These are phyloP conservation scores for Aureobasidium mangrovei DNA, from an alignment of 2,329 filamentous ascomycete species.

Conservation along the genomic window DNA sequence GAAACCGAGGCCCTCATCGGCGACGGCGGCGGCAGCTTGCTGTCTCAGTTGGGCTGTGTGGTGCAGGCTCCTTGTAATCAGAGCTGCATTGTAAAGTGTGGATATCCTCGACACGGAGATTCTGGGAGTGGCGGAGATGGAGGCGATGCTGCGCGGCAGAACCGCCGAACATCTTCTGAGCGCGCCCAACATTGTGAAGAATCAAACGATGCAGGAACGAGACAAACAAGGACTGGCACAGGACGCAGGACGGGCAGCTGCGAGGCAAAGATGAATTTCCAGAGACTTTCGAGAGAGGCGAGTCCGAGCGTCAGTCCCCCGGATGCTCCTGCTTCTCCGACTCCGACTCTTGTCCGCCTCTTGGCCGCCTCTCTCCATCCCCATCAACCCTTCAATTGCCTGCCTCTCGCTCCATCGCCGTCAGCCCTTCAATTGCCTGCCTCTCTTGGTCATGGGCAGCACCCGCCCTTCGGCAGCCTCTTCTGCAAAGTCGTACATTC, in stretches of 20 bases:
- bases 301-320: neutral
- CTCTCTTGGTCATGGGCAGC: neutral
- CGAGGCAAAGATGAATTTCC: constrained; percentile 10
- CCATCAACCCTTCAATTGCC: no score
- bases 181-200: constrained; percentile 5
- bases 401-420: no score
- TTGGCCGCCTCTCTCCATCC: neutral
- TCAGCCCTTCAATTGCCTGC: neutral
- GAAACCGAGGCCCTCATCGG: constrained; percentile 19
- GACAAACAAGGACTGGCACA: neutral
- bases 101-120: constrained; percentile 1
- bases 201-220: neutral
- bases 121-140: constrained; percentile 14
- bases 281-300: constrained; percentile 1
- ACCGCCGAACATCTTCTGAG: constrained; percentile 23
- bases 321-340: neutral
- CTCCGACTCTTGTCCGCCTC: neutral
- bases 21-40: constrained; percentile 25
- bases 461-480: constrained; percentile 4
- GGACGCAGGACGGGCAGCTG: neutral
- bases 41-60: constrained; percentile 31
- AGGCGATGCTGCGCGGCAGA: constrained; percentile 19
- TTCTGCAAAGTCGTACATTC: constrained; percentile 18
- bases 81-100: neutral
- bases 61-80: constrained; percentile 25